Percentiles rank a stretch among this genome's conserved stretches.
Conservation (phyloP, 495 filamentous ascomycete species). For the Cryomyces antarcticus region DNA sequence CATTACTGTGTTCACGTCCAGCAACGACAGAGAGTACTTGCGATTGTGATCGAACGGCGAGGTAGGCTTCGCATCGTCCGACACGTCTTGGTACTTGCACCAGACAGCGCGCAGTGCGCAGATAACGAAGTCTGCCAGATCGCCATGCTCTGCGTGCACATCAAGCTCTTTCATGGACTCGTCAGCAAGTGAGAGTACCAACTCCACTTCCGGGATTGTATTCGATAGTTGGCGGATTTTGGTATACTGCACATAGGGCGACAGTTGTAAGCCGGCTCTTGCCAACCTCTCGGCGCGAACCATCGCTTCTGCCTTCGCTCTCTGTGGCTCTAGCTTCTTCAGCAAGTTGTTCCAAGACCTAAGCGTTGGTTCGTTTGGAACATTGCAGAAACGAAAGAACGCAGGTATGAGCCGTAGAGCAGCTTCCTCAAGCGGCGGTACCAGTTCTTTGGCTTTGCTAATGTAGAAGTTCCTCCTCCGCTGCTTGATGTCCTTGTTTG, state of each 20-base stretch:
- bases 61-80: not conserved
- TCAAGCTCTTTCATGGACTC: not conserved
- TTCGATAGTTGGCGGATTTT: not conserved
- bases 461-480: constrained; percentile 5
- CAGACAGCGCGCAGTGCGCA: not conserved
- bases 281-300: not conserved
- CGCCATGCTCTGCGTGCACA: not conserved
- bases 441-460: constrained; percentile 4
- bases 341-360: constrained; percentile 8
- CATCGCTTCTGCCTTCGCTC: constrained; percentile 2
- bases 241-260: not conserved
- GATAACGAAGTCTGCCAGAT: not conserved
- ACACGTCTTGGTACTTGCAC: not conserved
- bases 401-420: constrained; percentile 4
- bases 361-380: constrained; percentile 7
- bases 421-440: constrained; percentile 4
- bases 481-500: constrained; percentile 5
- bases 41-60: not conserved
- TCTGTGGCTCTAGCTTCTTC: constrained; percentile 9
- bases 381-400: constrained; percentile 5
- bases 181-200: not conserved
- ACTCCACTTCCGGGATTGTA: not conserved
- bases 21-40: not conserved
- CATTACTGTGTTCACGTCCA: not conserved
- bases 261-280: not conserved